Evolutionary conservation across 2,329 filamentous ascomycete genomes (phyloP).

Genomic region (Neofusicoccum ribis): DNA sequence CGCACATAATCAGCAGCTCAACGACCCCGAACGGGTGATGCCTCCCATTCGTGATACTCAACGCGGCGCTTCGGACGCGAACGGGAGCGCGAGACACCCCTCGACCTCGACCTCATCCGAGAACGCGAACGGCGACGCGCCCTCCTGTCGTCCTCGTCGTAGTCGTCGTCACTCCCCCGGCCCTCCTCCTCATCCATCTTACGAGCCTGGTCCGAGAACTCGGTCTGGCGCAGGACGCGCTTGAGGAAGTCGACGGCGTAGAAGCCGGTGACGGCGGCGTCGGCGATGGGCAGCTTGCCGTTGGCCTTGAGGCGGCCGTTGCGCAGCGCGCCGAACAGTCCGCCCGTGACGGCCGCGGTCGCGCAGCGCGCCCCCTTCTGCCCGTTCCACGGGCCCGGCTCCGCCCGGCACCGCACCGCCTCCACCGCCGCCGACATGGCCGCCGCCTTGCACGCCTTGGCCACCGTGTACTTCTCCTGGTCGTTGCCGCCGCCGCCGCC

Average conservation of each 20-base stretch:
- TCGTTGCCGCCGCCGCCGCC: no score
- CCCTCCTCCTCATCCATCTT: not conserved
- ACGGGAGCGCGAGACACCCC: not conserved
- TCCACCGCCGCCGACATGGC: not conserved
- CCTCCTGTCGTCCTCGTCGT: not conserved
- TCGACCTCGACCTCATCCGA: not conserved
- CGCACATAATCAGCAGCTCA: not conserved
- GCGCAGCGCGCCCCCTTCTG: not conserved
- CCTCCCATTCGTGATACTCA: not conserved
- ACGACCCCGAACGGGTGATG: not conserved
- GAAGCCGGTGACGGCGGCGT: not conserved
- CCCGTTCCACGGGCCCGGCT: not conserved
- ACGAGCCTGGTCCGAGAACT: not conserved
- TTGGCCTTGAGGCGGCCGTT: not conserved
- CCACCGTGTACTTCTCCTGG: not conserved
- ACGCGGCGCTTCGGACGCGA: not conserved
- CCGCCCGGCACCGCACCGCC: not conserved
- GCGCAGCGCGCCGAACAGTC: not conserved
- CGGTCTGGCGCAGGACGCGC: not conserved
- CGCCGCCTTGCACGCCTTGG: not conserved
- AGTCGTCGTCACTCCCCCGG: not conserved
- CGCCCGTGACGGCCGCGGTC: not conserved
- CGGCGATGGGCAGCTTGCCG: not conserved
- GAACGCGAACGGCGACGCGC: not conserved
- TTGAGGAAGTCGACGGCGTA: not conserved